Base-by-base conservation (phyloP, 2,329 filamentous ascomycete genomes). In the Trichoderma semiorbis region DNA sequence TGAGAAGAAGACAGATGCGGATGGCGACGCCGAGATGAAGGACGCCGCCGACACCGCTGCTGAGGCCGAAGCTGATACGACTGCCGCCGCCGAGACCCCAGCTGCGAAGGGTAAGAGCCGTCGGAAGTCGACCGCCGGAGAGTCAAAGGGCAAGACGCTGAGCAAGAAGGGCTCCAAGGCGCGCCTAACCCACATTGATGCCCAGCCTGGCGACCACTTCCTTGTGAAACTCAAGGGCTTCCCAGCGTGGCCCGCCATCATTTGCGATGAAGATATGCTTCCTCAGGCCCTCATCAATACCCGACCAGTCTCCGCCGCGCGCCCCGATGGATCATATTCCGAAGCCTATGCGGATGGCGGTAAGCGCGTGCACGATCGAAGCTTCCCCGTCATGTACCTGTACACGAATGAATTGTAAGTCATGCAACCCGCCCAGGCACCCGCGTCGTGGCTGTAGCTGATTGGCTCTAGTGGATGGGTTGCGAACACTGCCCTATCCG, bases 361-460 rank as follows among this genome's bases (percentile, higher is more conserved):
- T 77, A 96, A 96, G 85, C 92, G 94, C 75, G 90, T 89, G 55
- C 89, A 91, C 73, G 94, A 98, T 81, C 89, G 95, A 74, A 94
- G 92, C 34, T 98, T 94, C 80, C 93, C 95, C 6, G 91, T 98
- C 78, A 98, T 98, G 95, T 98, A 97, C 80, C 85, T 98, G 65
- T 87, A 90, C 74, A 97, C 95, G 47, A 98, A 98, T 78, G 95
- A 98, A 86, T 98, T 99, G 96, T 99, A 84, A 89, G 95, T 90
- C 32, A 69, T 69, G 57, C 67, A 14, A 24, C 24, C 21, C 47
- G 34, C 24, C 71, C 11, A 30, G 60, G 39, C 30, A n/a, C 34
- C 32, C n/a, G 53, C 28, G 21, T 28, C 39, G 43, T 55, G 60
- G 16, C 61, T 53, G 65, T 76, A 68, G 74, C 75, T 69, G 70